These are phyloP conservation scores for Colletotrichum sp. DNA, from an alignment of 2,329 filamentous ascomycete species.

Conservation along the genomic window DNA sequence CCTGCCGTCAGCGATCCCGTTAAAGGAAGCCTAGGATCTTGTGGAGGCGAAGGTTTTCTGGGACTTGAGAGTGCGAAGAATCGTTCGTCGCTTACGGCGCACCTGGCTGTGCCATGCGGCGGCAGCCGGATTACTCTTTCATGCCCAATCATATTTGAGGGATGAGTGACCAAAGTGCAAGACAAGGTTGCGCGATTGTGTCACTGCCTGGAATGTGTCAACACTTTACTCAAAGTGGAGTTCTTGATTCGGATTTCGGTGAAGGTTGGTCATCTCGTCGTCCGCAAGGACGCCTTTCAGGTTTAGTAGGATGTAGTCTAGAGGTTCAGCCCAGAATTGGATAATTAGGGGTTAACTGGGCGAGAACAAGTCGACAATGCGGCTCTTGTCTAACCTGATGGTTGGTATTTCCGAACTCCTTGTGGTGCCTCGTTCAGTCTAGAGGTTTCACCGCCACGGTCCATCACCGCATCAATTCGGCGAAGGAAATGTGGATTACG, in stretches of 20 bases:
- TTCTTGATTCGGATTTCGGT: not conserved
- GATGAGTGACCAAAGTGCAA: not conserved
- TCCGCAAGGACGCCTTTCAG: not conserved
- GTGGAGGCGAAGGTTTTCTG: not conserved
- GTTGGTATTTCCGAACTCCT: not conserved
- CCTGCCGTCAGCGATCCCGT: not conserved
- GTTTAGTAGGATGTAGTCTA: not conserved
- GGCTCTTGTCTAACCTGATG: not conserved
- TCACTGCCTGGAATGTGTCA: not conserved
- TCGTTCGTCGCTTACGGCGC: not conserved
- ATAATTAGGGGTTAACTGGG: not conserved
- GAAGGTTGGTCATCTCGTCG: not conserved
- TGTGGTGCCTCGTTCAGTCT: not conserved
- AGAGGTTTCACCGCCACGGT: too few relatives aligned
- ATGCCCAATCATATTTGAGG: not conserved
- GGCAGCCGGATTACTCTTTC: not conserved
- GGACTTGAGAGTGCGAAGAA: not conserved
- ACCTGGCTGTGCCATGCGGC: not conserved
- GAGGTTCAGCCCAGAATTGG: not conserved
- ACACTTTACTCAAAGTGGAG: not conserved
- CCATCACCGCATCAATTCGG: not conserved
- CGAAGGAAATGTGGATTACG: too few relatives aligned
- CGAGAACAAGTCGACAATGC: not conserved
- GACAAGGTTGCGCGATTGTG: not conserved
- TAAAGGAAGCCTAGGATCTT: not conserved